Evolutionary conservation across 306 rosid species (phyloP).

Genomic region (Lathyrus tuberosus): DNA sequence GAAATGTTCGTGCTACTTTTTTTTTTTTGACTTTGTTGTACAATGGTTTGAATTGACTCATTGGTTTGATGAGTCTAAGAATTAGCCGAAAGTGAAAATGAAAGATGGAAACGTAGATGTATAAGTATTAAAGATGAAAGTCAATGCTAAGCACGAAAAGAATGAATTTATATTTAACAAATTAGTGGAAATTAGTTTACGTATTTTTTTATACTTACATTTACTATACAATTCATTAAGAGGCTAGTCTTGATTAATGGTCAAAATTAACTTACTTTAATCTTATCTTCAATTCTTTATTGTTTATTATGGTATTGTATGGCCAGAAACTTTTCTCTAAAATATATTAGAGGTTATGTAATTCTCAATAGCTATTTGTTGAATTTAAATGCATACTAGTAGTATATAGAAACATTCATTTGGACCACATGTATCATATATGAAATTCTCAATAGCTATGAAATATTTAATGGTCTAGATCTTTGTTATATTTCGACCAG

Average conservation of each 20-base stretch:
- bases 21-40: no score
- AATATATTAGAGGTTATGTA: background rate
- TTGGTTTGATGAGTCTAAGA: conserved; percentile 12
- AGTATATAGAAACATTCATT: background rate
- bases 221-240: background rate
- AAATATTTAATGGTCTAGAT: background rate
- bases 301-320: background rate
- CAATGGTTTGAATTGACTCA: conserved; percentile 28
- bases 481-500: background rate
- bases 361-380: no score
- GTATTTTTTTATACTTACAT: background rate
- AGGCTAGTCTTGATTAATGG: background rate
- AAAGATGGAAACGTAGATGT: conserved; percentile 6
- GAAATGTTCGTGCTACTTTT: no score
- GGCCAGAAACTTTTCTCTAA: background rate
- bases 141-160: background rate
- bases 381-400: background rate
- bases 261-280: conserved; percentile 4
- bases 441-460: background rate
- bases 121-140: conserved; percentile 4
- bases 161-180: background rate
- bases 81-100: conserved; percentile 28
- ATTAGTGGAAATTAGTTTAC: conserved; percentile 5
- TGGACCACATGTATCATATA: background rate
- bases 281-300: background rate